phyloP scores from a whole-genome alignment of 176 grass and related monocot species.

The Hsuehochloa calcarea region DNA sequence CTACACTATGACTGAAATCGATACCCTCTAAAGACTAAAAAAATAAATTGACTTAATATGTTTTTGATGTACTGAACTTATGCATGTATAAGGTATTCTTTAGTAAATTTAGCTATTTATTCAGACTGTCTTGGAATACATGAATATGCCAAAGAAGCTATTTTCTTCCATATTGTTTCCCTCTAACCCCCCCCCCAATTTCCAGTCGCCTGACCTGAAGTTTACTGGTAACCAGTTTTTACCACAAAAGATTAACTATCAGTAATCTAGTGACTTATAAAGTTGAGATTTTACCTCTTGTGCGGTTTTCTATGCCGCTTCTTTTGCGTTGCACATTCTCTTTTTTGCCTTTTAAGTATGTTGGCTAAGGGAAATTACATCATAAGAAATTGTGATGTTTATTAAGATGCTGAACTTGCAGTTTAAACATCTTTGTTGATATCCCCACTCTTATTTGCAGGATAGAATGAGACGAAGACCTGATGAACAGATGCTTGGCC shows the following conservation, averaged over 20 bases:
- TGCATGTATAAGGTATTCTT: background rate
- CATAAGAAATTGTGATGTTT: background rate
- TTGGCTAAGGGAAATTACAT: conserved; percentile 5
- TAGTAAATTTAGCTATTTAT: background rate
- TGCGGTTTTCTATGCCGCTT: background rate
- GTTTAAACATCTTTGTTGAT: background rate
- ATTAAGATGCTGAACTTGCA: background rate
- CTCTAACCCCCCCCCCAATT: background rate
- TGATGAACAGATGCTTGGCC: conserved; percentile 43
- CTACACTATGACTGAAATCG: background rate
- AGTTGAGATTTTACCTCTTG: background rate
- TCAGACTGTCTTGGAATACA: background rate
- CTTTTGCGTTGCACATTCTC: background rate
- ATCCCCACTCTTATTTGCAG: conserved; percentile 28
- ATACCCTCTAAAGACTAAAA: background rate
- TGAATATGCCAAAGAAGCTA: background rate
- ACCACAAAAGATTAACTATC: background rate
- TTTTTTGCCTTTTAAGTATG: background rate
- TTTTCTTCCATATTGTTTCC: background rate
- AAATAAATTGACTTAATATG: background rate
- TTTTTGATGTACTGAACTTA: background rate
- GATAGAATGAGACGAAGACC: conserved; percentile 44
- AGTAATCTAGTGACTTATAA: background rate
- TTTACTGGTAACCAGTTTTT: background rate
- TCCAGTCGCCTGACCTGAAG: conserved; percentile 4